Base-by-base conservation (phyloP, 2,329 filamentous ascomycete species). In the Blumeria hordei region DNA sequence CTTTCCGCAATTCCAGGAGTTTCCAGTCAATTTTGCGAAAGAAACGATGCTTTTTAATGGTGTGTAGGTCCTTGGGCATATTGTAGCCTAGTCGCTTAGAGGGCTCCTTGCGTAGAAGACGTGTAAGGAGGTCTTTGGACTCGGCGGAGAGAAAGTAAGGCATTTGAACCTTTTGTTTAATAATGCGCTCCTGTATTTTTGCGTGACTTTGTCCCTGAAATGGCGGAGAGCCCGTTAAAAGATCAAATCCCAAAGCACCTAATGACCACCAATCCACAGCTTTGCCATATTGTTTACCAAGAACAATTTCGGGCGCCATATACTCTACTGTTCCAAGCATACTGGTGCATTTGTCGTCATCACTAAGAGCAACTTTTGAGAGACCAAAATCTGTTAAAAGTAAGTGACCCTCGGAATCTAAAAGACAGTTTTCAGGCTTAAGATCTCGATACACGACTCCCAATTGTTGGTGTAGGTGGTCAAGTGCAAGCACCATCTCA, bases 201-300 rank as follows among this genome's bases (percentile, higher is more conserved):
- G 86, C 81, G 66, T 94, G 81, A 70, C 95, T 96, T 67, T 82
- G 81, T 45, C 86, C 92, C 32, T 80, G 80, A 70, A 96, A 98
- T 0, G 93, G 92, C 8, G 90, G 88, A 55, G 81, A 81, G 54
- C 93, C 92, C 9, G 90, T 96, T 67, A 98, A 81, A 37, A 98
- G 73, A 66, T 98, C 92, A 67, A 82, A 94, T 36, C 86, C 88
- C 49, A 98, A 76, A 2, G 90, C 88, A 37, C 93, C 92, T 50
- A 98, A 81, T 4, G 88, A 94, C 92, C 92, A 98, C 90, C 90
- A 98, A 70, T 98, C 92, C 16, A 95, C 93, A 1, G 88, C 82
- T 67, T 88, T 90, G 64, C 90, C 88, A 67, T 98, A 98, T 60
- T 85, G 81, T 60, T 85, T 81, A 58, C 88, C 88, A 58, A 81